phyloP scores from a whole-genome alignment of 75 land plant genomes.

The Pinus tabuliformis region DNA sequence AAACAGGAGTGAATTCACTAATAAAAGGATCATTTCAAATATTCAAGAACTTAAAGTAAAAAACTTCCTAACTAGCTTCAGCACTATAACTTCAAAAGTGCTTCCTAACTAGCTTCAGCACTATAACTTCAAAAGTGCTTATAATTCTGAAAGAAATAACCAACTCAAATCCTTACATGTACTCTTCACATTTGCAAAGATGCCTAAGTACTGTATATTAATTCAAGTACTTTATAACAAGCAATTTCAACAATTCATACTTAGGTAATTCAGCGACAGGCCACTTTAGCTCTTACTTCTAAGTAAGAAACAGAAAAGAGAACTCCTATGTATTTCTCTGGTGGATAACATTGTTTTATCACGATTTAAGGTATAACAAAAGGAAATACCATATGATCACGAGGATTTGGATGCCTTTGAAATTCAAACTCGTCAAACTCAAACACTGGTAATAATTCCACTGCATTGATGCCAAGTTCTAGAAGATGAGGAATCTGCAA shows the following conservation, averaged over 20 bases:
- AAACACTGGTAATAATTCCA: constrained; percentile 92
- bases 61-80: not conserved
- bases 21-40: not conserved
- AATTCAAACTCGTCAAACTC: constrained; percentile 98
- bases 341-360: not conserved
- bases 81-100: not conserved
- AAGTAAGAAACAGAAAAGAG: not conserved
- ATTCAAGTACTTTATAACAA: not conserved
- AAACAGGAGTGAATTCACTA: not conserved
- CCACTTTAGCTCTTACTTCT: not conserved
- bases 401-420: constrained; percentile 82
- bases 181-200: not conserved
- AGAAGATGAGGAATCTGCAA: constrained; percentile 89
- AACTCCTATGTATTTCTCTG: not conserved
- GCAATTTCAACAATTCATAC: not conserved
- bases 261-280: not conserved
- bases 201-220: not conserved
- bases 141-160: not conserved
- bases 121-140: not conserved
- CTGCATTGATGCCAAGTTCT: constrained; percentile 95
- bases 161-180: not conserved
- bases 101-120: not conserved
- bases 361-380: not conserved
- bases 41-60: not conserved
- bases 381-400: constrained; percentile 87